Evolutionary conservation across 2,329 filamentous ascomycete genomes (phyloP).

Genomic region (Diaporthe batatas): DNA sequence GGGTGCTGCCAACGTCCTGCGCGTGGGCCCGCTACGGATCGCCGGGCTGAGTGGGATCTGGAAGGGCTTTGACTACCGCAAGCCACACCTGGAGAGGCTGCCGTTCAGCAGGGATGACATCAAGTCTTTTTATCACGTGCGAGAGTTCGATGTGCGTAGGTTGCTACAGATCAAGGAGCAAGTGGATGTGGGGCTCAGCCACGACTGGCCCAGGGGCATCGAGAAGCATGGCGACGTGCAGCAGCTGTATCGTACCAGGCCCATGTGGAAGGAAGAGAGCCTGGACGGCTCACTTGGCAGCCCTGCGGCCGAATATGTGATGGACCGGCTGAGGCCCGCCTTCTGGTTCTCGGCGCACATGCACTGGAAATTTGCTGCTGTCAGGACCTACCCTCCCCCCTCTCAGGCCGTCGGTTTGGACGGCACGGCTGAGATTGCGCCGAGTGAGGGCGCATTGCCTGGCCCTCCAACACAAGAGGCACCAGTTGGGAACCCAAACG

Average conservation of each 20-base stretch:
- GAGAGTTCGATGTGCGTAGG: conserved; percentile 92
- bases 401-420: conserved; percentile 47
- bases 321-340: conserved; percentile 83
- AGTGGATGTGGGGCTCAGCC: conserved; percentile 90
- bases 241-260: conserved; percentile 79
- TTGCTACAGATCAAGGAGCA: conserved; percentile 86
- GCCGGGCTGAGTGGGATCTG: conserved; percentile 94
- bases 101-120: conserved; percentile 85
- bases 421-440: conserved; percentile 39
- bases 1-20: conserved; percentile 90
- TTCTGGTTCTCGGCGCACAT: conserved; percentile 97
- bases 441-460: conserved; percentile 40
- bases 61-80: conserved; percentile 90
- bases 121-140: conserved; percentile 87
- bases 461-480: conserved; percentile 38
- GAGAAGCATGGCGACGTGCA: conserved; percentile 81
- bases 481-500: conserved; percentile 68
- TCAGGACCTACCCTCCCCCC: conserved; percentile 64
- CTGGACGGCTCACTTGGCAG: conserved; percentile 82
- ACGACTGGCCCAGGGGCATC: conserved; percentile 92
- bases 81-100: conserved; percentile 85
- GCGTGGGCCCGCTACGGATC: conserved; percentile 86
- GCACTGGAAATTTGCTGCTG: conserved; percentile 87
- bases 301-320: conserved; percentile 80
- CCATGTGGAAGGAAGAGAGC: conserved; percentile 81